These are phyloP conservation scores for Spinacia oleracea DNA, from an alignment of 179 eudicot genomes.

Conservation along the genomic window DNA sequence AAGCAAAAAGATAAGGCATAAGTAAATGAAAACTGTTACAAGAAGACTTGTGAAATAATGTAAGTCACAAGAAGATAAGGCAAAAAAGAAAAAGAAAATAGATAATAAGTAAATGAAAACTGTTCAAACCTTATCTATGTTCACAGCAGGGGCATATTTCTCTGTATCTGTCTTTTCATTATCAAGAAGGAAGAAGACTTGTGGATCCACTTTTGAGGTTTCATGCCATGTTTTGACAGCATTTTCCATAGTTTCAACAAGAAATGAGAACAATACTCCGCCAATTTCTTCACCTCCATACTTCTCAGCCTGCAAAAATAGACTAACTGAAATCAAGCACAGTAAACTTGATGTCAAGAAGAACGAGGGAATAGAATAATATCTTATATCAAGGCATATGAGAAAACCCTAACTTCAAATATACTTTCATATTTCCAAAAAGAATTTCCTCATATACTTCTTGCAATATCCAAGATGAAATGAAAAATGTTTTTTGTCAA, in stretches of 20 bases:
- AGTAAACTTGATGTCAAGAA: neutral
- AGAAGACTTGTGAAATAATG: neutral
- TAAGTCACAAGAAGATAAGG: neutral
- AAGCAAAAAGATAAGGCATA: constrained; percentile 9
- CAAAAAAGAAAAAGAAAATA: too few relatives aligned
- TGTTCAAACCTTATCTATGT: constrained; percentile 78
- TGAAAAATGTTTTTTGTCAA: neutral
- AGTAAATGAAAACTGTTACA: too few relatives aligned
- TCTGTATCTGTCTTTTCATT: constrained; percentile 82
- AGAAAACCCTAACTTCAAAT: neutral
- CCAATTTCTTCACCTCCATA: constrained; percentile 63
- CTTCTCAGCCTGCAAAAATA: constrained; percentile 62
- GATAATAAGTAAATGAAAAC: neutral
- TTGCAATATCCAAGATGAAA: neutral
- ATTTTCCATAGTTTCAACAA: constrained; percentile 81
- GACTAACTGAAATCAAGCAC: neutral
- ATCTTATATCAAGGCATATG: neutral
- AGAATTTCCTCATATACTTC: neutral
- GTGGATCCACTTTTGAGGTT: constrained; percentile 81
- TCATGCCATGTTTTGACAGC: constrained; percentile 94
- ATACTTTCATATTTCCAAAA: neutral
- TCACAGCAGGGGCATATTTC: constrained; percentile 87
- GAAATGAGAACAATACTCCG: constrained; percentile 63
- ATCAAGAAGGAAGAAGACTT: constrained; percentile 82
- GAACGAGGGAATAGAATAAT: neutral